Evolutionary conservation across 2,329 filamentous ascomycete genomes (phyloP).

Genomic region (Verticillium nonalfalfae): DNA sequence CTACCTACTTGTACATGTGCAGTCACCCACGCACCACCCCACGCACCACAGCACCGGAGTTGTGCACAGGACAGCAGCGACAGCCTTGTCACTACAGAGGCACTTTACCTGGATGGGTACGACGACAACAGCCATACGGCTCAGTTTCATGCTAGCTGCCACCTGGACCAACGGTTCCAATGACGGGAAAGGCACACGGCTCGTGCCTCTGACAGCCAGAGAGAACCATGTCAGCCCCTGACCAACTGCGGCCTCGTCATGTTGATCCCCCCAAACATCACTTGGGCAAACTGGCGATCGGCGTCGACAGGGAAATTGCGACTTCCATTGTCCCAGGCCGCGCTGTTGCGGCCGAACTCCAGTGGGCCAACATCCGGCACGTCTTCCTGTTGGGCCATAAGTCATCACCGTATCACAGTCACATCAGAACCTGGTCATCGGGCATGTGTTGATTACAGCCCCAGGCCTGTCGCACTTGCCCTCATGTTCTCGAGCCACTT

Average conservation of each 20-base stretch:
- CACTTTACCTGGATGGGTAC: neutral
- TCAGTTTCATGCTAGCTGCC: neutral
- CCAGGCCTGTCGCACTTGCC: neutral
- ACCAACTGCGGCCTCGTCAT: neutral
- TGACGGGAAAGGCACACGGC: neutral
- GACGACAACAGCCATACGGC: neutral
- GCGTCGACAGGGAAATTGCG: neutral
- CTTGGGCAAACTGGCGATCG: neutral
- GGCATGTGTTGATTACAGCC: neutral
- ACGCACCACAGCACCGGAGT: too few species aligned
- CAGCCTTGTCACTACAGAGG: neutral
- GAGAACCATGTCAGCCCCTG: neutral
- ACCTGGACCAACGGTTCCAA: neutral
- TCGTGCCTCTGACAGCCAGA: neutral
- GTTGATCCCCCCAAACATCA: neutral
- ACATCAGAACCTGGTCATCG: neutral
- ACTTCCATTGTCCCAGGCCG: neutral
- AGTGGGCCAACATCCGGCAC: neutral
- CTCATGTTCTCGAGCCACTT: neutral
- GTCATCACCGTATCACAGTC: constrained; percentile 1
- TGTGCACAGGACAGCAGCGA: neutral
- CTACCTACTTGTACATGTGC: neutral
- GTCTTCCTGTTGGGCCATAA: constrained; percentile 1
- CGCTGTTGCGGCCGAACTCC: neutral
- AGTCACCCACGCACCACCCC: too few species aligned